Evolutionary conservation across 768 basidiomycete species (phyloP).

Genomic region (Phylloporus rhodoxanthus): DNA sequence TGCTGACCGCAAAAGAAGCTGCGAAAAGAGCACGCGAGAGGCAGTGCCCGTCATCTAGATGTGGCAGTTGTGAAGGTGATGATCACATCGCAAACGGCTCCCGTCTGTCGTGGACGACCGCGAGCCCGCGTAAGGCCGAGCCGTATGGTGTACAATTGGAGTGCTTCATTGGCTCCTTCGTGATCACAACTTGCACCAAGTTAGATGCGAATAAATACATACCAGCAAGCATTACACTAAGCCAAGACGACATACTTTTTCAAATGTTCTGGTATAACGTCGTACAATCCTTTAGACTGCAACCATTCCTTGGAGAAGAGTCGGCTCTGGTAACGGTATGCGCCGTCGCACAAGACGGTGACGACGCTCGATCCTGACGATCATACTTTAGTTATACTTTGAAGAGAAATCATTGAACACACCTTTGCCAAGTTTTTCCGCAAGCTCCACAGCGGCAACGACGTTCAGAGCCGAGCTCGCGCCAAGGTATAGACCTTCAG

Average conservation of each 20-base stretch:
- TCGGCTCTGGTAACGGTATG: conserved; percentile 94
- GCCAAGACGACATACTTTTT: conserved; percentile 88
- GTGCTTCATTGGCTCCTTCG: no score
- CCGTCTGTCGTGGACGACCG: no score
- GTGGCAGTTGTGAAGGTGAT: no score
- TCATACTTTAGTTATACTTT: background rate
- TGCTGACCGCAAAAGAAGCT: no score
- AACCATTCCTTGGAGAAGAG: conserved; percentile 95
- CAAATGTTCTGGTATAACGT: conserved; percentile 75
- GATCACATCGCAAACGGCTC: no score
- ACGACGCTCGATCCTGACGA: conserved; percentile 70
- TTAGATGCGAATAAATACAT: background rate
- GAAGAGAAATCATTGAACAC: conserved; percentile 1
- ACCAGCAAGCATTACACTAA: conserved; percentile 27
- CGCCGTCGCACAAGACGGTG: conserved; percentile 91
- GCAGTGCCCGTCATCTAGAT: no score
- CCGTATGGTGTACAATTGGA: no score
- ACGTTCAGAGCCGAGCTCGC: conserved; percentile 94
- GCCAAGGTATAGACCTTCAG: conserved; percentile 91
- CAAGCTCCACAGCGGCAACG: conserved; percentile 87
- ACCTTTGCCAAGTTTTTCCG: conserved; percentile 81
- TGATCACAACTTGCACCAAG: background rate
- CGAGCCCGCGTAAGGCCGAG: no score
- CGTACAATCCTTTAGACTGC: conserved; percentile 65
- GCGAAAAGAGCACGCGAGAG: no score